phyloP scores from a whole-genome alignment of 139 green algal species.

The Pleodorina starrii region DNA sequence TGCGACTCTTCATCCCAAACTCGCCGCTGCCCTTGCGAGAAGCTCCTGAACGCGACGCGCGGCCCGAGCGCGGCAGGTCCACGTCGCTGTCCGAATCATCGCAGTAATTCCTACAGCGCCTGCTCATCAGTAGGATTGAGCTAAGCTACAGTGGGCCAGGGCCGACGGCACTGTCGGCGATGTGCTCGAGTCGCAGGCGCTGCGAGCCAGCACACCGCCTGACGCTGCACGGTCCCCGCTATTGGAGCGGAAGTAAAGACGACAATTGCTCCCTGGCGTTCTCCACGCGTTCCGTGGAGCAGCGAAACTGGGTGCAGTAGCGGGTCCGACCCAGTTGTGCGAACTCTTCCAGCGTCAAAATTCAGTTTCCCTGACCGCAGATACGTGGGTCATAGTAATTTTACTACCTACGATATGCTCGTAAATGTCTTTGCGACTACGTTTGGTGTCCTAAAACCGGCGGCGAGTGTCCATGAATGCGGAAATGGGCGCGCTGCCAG shows the following conservation, averaged over 20 bases:
- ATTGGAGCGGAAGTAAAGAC: not conserved
- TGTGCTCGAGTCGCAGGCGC: not conserved
- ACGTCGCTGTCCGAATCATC: slow-evolving; percentile 37
- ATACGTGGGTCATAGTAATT: not conserved
- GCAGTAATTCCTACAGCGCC: not conserved
- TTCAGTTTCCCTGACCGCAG: no score
- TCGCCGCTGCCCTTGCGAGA: slow-evolving; percentile 9
- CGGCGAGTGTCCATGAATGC: slow-evolving; percentile 1
- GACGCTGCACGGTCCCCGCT: not conserved
- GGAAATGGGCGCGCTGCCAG: slow-evolving; percentile 8
- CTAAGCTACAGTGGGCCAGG: not conserved
- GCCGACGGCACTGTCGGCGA: not conserved
- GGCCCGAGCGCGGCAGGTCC: not conserved
- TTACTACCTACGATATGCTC: no score
- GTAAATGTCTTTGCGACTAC: not conserved
- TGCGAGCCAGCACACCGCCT: not conserved
- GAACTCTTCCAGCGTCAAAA: no score
- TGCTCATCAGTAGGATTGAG: slow-evolving; percentile 11
- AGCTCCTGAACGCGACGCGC: not conserved
- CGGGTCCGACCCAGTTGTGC: not conserved
- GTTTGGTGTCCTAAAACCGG: not conserved
- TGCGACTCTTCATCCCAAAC: not conserved
- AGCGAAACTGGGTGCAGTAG: slow-evolving; percentile 19
- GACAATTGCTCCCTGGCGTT: not conserved
- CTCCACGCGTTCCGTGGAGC: not conserved